These are phyloP conservation scores for Blastocrithidia nonstop DNA, from an alignment of 208 protist species.

Conservation along the genomic window DNA sequence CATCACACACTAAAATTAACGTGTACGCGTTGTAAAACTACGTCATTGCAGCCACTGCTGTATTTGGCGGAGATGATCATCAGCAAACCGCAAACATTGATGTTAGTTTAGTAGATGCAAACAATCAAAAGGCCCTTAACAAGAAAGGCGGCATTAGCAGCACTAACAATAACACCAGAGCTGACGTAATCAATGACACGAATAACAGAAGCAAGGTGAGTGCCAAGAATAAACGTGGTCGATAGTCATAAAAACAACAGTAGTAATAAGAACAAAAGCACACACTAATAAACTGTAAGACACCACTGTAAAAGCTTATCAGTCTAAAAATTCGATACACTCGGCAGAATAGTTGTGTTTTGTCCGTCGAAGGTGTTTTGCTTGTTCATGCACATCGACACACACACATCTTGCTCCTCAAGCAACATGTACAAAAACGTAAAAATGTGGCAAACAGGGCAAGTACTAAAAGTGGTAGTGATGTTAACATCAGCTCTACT, in stretches of 20 bases:
- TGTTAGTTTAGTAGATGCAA: no score
- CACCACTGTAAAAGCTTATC: constrained; percentile 63
- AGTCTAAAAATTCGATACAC: constrained; percentile 68
- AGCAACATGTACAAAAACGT: constrained; percentile 10
- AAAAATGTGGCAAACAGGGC: background rate
- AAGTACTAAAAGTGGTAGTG: background rate
- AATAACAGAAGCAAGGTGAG: background rate
- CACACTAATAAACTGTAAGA: constrained; percentile 11
- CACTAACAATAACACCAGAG: no score
- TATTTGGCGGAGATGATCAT: no score
- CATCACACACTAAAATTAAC: no score
- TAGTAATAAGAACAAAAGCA: background rate
- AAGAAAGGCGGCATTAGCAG: no score
- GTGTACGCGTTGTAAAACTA: no score
- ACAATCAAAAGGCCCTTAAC: no score
- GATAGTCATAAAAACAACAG: constrained; percentile 1
- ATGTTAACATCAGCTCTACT: no score
- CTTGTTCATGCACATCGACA: constrained; percentile 87
- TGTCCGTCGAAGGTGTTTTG: constrained; percentile 83
- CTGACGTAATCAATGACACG: background rate
- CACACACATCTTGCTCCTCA: constrained; percentile 83
- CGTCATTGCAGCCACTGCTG: no score
- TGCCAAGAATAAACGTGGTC: constrained; percentile 7
- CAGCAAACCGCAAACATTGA: no score
- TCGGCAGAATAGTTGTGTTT: constrained; percentile 58